Conservation (phyloP, 805 yeast species). For the Torulaspora gathmanii region DNA sequence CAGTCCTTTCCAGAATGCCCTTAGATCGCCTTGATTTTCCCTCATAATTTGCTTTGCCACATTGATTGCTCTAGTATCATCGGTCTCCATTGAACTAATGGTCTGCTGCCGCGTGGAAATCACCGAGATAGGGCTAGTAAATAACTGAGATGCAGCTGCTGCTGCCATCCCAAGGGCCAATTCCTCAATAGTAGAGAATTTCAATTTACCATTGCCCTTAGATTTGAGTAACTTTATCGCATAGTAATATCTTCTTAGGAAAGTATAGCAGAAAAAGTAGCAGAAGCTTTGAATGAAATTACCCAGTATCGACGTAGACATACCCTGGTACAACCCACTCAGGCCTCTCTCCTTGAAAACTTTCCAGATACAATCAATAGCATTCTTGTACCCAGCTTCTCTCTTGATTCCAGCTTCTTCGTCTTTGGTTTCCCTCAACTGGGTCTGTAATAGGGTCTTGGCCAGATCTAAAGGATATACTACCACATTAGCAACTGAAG, state of each 20-base stretch:
- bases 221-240: constrained; percentile 28
- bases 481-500: constrained; percentile 69
- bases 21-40: constrained; percentile 55
- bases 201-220: constrained; percentile 7
- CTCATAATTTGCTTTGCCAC: constrained; percentile 45
- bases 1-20: constrained; percentile 79
- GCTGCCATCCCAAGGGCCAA: constrained; percentile 72
- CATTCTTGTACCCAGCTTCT: constrained; percentile 43
- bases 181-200: constrained; percentile 53
- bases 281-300: constrained; percentile 75
- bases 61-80: constrained; percentile 26
- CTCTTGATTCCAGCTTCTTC: constrained; percentile 1
- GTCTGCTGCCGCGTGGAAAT: constrained; percentile 66
- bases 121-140: constrained; percentile 77
- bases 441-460: constrained; percentile 74
- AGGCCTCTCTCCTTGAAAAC: constrained; percentile 57
- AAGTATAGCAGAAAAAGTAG: constrained; percentile 83
- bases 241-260: constrained; percentile 56
- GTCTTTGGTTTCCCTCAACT: constrained; percentile 31
- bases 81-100: constrained; percentile 32
- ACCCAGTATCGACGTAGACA: constrained; percentile 61
- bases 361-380: constrained; percentile 57
- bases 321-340: constrained; percentile 67
- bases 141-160: constrained; percentile 74
- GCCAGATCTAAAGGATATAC: constrained; percentile 80